Conservation (phyloP, 176 grass and related monocot species). For the Cenchrus purpureus region DNA sequence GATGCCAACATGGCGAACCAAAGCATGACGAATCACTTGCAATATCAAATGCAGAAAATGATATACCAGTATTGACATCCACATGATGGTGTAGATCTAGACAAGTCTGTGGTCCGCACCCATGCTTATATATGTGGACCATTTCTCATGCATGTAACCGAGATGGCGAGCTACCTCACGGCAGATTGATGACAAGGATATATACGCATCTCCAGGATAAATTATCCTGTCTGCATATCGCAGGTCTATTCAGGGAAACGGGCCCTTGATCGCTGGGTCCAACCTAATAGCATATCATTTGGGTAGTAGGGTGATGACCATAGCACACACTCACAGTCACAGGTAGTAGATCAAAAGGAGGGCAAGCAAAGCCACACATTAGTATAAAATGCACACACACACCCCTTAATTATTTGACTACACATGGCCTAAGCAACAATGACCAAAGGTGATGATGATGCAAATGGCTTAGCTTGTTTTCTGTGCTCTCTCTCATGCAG, state of each 20-base stretch:
- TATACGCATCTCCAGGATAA: conserved; percentile 15
- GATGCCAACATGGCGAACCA: neutral
- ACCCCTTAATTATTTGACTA: conserved; percentile 47
- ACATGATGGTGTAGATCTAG: conserved; percentile 37
- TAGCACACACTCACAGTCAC: conserved; percentile 17
- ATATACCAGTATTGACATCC: conserved; percentile 26
- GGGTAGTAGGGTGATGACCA: conserved; percentile 35
- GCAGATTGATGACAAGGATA: conserved; percentile 36
- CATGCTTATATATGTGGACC: conserved; percentile 9
- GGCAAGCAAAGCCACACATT: conserved; percentile 28
- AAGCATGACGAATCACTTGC: neutral
- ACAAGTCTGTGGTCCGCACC: conserved; percentile 34
- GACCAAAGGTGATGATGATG: conserved; percentile 31
- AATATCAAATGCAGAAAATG: neutral
- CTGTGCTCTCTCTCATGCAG: neutral
- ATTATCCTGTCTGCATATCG: conserved; percentile 25
- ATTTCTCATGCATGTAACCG: conserved; percentile 19
- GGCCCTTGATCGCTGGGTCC: conserved; percentile 29
- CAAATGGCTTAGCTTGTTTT: conserved; percentile 12
- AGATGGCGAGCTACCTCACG: conserved; percentile 18
- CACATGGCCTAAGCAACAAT: conserved; percentile 46
- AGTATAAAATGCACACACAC: conserved; percentile 15
- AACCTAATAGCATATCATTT: conserved; percentile 44
- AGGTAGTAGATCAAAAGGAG: neutral
- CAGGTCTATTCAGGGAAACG: conserved; percentile 39